Evolutionary conservation across 495 filamentous ascomycete genomes (phyloP).

Genomic region (Cercophora sp.): DNA sequence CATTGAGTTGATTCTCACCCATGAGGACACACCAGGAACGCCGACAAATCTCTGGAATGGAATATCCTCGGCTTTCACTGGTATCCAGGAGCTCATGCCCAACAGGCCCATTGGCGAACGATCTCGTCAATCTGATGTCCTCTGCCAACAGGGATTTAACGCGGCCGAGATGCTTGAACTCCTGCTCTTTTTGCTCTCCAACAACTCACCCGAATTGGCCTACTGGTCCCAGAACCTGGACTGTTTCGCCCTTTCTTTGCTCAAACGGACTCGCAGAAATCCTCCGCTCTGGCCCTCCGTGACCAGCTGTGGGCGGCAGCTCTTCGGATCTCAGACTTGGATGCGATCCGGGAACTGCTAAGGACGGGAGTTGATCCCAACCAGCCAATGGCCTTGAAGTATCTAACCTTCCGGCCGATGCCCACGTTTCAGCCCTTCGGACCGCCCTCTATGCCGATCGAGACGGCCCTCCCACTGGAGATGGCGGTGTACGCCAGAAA

Average conservation of each 20-base stretch:
- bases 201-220: not conserved
- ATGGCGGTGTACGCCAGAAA: not conserved
- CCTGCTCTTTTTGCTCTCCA: slow-evolving; percentile 1
- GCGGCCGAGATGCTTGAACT: not conserved
- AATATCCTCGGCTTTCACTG: not conserved
- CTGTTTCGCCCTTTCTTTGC: not conserved
- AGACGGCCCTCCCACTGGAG: not conserved
- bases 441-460: not conserved
- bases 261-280: not conserved
- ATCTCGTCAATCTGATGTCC: not conserved
- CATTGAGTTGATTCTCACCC: not conserved
- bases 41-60: not conserved
- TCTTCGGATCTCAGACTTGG: not conserved
- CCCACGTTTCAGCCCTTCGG: not conserved
- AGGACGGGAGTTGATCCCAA: not conserved
- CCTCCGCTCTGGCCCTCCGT: not conserved
- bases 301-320: slow-evolving; percentile 1
- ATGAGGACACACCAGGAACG: not conserved
- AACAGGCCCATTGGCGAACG: not conserved
- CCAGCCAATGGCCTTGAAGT: not conserved
- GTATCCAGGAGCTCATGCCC: not conserved
- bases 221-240: not conserved
- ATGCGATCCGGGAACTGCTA: not conserved
- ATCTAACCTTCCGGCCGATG: not conserved
- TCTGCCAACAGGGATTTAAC: not conserved